A percentile compares a stretch with the other conserved stretches of the same genome.
Evolutionary conservation across 148 eudicot genomes (phyloP).

Genomic region (Chenopodium quinoa): DNA sequence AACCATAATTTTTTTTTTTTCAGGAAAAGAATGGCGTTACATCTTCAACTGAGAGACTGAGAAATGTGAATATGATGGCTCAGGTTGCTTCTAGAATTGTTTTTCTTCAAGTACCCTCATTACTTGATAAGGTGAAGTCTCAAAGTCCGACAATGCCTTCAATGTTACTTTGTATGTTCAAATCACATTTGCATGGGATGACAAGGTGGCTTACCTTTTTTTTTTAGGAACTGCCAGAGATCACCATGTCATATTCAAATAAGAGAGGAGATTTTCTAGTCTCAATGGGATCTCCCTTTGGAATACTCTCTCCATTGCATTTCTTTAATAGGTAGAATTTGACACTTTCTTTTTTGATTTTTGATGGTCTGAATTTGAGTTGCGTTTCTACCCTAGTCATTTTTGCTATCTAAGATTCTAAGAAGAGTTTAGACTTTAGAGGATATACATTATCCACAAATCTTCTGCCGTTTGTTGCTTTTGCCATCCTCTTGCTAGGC

Average conservation of each 20-base stretch:
- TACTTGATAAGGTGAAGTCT: slow-evolving; percentile 46
- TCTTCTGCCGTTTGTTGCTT: background rate
- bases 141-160: slow-evolving; percentile 13
- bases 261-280: slow-evolving; percentile 80
- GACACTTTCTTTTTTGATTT: slow-evolving; percentile 2
- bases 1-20: slow-evolving; percentile 2
- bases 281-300: slow-evolving; percentile 96
- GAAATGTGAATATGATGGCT: slow-evolving; percentile 40
- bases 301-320: slow-evolving; percentile 82
- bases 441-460: background rate
- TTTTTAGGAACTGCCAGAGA: slow-evolving; percentile 56
- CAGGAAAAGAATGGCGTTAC: slow-evolving; percentile 24
- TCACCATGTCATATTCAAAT: slow-evolving; percentile 39
- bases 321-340: slow-evolving; percentile 77
- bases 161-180: slow-evolving; percentile 18
- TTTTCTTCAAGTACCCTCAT: slow-evolving; percentile 52
- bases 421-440: background rate
- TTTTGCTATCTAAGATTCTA: background rate
- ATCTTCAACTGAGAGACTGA: slow-evolving; percentile 36
- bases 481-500: background rate
- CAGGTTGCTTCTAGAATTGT: slow-evolving; percentile 62
- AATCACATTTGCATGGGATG: slow-evolving; percentile 35
- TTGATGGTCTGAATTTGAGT: background rate
- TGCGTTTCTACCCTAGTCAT: background rate
- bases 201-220: slow-evolving; percentile 38